Evolutionary conservation across 495 filamentous ascomycete genomes (phyloP).

Genomic region (Hypoxylon subgilvum): DNA sequence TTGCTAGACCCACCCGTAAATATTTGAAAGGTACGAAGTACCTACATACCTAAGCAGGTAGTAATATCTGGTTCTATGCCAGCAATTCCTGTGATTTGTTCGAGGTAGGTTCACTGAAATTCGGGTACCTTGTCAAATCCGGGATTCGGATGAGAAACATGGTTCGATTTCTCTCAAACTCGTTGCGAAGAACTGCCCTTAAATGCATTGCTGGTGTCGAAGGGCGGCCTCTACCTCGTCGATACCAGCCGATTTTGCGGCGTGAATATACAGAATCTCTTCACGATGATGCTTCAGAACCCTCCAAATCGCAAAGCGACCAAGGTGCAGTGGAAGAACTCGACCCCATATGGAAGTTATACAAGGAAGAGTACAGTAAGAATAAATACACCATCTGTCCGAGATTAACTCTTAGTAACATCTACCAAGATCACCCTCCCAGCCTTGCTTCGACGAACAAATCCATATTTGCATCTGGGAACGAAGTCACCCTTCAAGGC

Average conservation of each 20-base stretch:
- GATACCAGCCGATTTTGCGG: constrained; percentile 15
- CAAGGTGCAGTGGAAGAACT: not conserved
- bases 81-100: no score
- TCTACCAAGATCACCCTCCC: constrained; percentile 52
- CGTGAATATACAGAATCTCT: constrained; percentile 4
- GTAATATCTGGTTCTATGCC: no score
- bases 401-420: constrained; percentile 1
- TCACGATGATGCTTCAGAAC: constrained; percentile 5
- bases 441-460: no score
- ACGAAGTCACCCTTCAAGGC: constrained; percentile 69
- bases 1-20: no score
- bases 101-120: no score
- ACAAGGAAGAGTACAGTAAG: constrained; percentile 12
- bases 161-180: constrained; percentile 18
- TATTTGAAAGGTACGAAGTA: no score
- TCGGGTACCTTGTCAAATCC: no score
- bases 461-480: constrained; percentile 48
- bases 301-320: not conserved
- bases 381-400: not conserved
- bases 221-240: constrained; percentile 6
- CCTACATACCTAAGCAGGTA: constrained; percentile 10
- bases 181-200: constrained; percentile 3
- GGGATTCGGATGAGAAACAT: constrained; percentile 9
- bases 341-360: not conserved
- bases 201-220: constrained; percentile 14